phyloP scores from a whole-genome alignment of 495 filamentous ascomycete genomes.

The Polyplosphaeria fusca region DNA sequence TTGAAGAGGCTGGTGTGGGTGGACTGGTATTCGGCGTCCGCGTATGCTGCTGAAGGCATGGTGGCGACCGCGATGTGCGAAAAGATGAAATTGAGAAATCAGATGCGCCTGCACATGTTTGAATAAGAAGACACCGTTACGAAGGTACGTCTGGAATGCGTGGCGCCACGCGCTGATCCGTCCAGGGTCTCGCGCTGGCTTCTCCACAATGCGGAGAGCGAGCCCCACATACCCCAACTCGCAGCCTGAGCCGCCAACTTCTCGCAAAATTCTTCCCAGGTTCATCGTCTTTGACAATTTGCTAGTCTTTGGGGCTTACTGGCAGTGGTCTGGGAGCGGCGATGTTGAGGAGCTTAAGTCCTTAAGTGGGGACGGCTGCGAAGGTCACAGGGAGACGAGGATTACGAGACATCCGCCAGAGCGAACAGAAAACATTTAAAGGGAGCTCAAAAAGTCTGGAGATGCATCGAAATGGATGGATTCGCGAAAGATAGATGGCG shows the following conservation, averaged over 20 bases:
- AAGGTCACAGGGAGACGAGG: no score
- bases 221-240: not conserved
- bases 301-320: no score
- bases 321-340: no score
- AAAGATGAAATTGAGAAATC: not conserved
- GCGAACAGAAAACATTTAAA: no score
- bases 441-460: no score
- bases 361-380: no score
- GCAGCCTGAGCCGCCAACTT: not conserved
- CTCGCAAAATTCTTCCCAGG: not conserved
- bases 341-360: no score
- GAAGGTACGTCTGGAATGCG: not conserved
- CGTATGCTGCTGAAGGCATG: slow-evolving; percentile 13
- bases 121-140: not conserved
- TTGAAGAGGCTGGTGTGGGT: slow-evolving; percentile 30
- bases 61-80: not conserved
- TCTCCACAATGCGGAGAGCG: not conserved
- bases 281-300: not conserved
- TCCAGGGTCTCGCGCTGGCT: not conserved
- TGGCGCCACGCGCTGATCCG: not conserved
- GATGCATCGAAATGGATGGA: no score
- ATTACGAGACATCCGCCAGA: no score
- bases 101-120: not conserved
- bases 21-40: slow-evolving; percentile 25
- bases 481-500: no score